phyloP scores from a whole-genome alignment of 768 basidiomycete genomes.

The Psilocybe subaeruginosa region DNA sequence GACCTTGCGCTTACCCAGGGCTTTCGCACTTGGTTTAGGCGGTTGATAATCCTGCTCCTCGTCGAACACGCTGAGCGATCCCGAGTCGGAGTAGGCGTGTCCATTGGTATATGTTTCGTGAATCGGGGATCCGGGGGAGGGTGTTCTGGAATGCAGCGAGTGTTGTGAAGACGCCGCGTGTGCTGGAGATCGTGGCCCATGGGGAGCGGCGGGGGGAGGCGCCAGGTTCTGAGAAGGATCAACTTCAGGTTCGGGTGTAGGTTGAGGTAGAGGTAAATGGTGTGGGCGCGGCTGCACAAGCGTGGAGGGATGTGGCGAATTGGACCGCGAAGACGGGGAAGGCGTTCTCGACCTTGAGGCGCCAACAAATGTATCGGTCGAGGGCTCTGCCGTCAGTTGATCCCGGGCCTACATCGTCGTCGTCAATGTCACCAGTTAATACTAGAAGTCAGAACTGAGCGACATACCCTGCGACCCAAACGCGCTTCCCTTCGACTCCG shows the following conservation, averaged over 20 bases:
- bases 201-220: conserved; percentile 69
- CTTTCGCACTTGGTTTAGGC: conserved; percentile 81
- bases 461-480: conserved; percentile 67
- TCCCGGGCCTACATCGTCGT: conserved; percentile 32
- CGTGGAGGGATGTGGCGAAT: conserved; percentile 29
- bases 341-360: conserved; percentile 38
- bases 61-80: conserved; percentile 4
- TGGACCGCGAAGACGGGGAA: conserved; percentile 45
- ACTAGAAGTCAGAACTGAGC: neutral
- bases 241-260: conserved; percentile 3
- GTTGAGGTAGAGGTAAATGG: conserved; percentile 7
- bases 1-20: conserved; percentile 81
- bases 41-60: conserved; percentile 27
- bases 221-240: conserved; percentile 38
- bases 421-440: neutral
- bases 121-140: conserved; percentile 61
- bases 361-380: conserved; percentile 14
- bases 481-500: conserved; percentile 69
- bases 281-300: conserved; percentile 24
- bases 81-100: conserved; percentile 10
- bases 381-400: conserved; percentile 28
- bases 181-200: conserved; percentile 71
- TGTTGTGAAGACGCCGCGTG: conserved; percentile 38
- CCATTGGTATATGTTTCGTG: conserved; percentile 14
- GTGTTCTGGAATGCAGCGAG: conserved; percentile 64